Base-by-base conservation (phyloP, 2,329 filamentous ascomycete species). In the Colletotrichum musae region DNA sequence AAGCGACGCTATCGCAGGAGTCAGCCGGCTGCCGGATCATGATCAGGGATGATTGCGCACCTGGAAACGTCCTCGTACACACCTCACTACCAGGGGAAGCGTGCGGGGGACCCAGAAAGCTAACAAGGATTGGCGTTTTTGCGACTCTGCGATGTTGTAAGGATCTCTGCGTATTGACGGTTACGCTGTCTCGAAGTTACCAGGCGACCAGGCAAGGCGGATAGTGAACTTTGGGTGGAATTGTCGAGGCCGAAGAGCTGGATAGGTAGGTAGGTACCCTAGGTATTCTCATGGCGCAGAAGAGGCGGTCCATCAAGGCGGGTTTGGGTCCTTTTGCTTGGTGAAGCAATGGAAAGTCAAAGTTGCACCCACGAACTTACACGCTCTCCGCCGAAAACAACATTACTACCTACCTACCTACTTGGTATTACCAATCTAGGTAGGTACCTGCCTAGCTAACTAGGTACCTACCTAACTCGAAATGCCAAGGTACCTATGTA, bases 11-110 rank as follows among this genome's bases (percentile, higher is more conserved):
- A 39, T 43, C 41, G 32, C 13, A n/a, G 18, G 47, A 47, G 21
- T 9, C 13, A 43, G 13, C 24, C 66, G 61, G 61, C 56, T 68
- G 65, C 65, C 65, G 65, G 32, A 36, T 36, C 32, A 36, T 36
- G 32, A 36, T 36, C 32, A 36, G 32, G 32, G 32, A 36, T 36
- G 32, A 36, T 36, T 36, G 32, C 32, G 32, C 32, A 36, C 9
- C 32, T 36, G 32, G 32, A 36, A 10, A 10, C 32, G 32, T 36
- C 32, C 9, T 36, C 10, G 32, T 36, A 24, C 21, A 24, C 21
- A 24, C 21, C 21, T 24, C 21, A 24, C 21, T 24, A 24, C 21
- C 21, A 36, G 10, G 32, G 32, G 32, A 12, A 12, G 32, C 32
- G 32, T 10, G 32, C 32, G 7, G 57, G 39, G 39, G 56, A 24